Evolutionary conservation across 305 asterid genomes (phyloP).

Genomic region (Ilex paraguariensis): DNA sequence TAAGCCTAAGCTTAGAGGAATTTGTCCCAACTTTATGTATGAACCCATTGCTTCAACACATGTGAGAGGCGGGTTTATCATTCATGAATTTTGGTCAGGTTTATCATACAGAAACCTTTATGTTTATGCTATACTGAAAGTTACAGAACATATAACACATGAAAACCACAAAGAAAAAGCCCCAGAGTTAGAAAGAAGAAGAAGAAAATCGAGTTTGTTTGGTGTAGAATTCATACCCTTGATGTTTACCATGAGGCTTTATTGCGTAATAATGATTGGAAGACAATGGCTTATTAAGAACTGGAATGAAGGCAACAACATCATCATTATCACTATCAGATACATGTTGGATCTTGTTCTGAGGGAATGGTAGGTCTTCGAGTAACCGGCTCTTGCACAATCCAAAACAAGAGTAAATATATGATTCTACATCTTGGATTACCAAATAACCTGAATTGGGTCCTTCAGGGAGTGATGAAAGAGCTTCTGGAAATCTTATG

Average conservation of each 20-base stretch:
- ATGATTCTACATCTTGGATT: conserved; percentile 22
- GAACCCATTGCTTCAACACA: too few species aligned
- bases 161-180: too few species aligned
- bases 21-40: too few species aligned
- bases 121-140: too few species aligned
- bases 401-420: conserved; percentile 18
- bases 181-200: not conserved
- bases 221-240: not conserved
- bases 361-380: conserved; percentile 15
- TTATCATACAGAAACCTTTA: too few species aligned
- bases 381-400: conserved; percentile 10
- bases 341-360: conserved; percentile 5
- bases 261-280: conserved; percentile 25
- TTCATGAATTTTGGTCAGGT: too few species aligned
- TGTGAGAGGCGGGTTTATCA: too few species aligned
- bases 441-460: conserved; percentile 25
- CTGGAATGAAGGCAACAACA: conserved; percentile 17
- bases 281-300: conserved; percentile 17
- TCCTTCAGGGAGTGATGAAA: conserved; percentile 13
- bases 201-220: not conserved
- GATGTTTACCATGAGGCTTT: conserved; percentile 1
- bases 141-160: too few species aligned
- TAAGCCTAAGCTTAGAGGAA: too few species aligned
- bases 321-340: not conserved
- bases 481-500: conserved; percentile 7